Conservation (phyloP, 2,329 filamentous ascomycete species). For the Dactylellina cionopaga region DNA sequence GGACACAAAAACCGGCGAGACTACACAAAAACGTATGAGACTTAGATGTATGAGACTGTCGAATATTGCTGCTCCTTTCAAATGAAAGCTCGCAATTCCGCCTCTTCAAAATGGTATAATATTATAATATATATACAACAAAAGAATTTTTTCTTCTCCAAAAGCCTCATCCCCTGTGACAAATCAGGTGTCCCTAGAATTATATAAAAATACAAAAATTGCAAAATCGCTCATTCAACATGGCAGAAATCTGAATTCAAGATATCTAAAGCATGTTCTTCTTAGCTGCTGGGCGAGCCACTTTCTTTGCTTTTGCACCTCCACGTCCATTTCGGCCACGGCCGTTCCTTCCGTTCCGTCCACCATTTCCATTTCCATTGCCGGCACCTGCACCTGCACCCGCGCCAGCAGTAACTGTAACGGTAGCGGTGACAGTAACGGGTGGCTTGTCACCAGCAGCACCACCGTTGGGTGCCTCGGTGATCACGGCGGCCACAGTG, state of each 20-base stretch:
- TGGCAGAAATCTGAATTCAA: background rate
- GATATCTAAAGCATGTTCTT: constrained; percentile 5
- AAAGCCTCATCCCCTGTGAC: constrained; percentile 7
- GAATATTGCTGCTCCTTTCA: too few species aligned
- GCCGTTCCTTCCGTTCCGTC: background rate
- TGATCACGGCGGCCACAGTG: background rate
- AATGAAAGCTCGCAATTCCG: too few species aligned
- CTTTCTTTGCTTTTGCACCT: background rate
- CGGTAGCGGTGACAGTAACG: background rate
- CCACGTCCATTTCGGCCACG: constrained; percentile 18
- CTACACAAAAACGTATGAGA: too few species aligned
- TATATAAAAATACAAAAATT: constrained; percentile 10
- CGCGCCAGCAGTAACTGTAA: constrained; percentile 8
- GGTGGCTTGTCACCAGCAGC: background rate
- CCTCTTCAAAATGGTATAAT: background rate
- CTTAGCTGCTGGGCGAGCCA: background rate
- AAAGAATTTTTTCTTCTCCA: background rate
- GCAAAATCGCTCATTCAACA: constrained; percentile 11
- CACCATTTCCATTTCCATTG: constrained; percentile 14
- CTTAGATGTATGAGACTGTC: too few species aligned
- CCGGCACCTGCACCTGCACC: background rate
- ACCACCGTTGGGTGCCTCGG: background rate
- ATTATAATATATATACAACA: constrained; percentile 13
- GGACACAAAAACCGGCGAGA: too few species aligned
- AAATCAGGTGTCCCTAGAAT: constrained; percentile 1